Base-by-base conservation (phyloP, 345 rosid genomes). In the Pistacia vera region DNA sequence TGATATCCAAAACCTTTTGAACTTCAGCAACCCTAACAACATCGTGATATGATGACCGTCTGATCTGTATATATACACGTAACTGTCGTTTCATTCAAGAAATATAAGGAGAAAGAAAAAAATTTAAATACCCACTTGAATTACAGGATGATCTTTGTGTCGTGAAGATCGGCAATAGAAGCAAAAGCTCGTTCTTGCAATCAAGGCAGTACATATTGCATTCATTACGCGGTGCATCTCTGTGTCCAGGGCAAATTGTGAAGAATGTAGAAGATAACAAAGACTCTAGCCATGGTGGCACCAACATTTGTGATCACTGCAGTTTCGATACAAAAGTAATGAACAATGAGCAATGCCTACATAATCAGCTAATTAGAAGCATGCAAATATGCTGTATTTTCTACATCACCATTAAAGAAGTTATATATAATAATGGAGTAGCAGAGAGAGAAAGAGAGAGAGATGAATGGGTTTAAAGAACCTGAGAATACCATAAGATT, bases 161-260 rank as follows among this genome's bases (percentile, higher is more conserved):
- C 66, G 5, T 0, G 85, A 79, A 18, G 84, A 79, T 44, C 87
- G 80, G 75, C 84, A 84, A 41, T 65, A 84, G 66, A 78, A 75
- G 81, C 86, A 84, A 74, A 84, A 84, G 85, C 83, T 71, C 79
- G 13, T 10, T 61, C 77, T 51, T 73, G 73, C 87, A 84, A 56
- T 84, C 83, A 10, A 84, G 71, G 20, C 87, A 81, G 71, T 65
- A 84, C 87, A 81, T 78, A 49, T 81, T 84, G 73, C 84, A 84
- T 22, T 84, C 87, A 25, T 54, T 78, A 18, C 82, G 56, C 0
- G 84, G 78, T 0, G 76, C 63, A 17, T 81, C 84, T 44, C 52
- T 33, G 69, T 84, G 87, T 30, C 63, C 25, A 4, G 74, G 68
- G 16, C 84, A 84, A 30, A 78, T 65, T 70, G 46, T 72, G 84